These are phyloP conservation scores for Teratosphaeria viscida DNA, from an alignment of 2,329 filamentous ascomycete genomes.

Conservation along the genomic window DNA sequence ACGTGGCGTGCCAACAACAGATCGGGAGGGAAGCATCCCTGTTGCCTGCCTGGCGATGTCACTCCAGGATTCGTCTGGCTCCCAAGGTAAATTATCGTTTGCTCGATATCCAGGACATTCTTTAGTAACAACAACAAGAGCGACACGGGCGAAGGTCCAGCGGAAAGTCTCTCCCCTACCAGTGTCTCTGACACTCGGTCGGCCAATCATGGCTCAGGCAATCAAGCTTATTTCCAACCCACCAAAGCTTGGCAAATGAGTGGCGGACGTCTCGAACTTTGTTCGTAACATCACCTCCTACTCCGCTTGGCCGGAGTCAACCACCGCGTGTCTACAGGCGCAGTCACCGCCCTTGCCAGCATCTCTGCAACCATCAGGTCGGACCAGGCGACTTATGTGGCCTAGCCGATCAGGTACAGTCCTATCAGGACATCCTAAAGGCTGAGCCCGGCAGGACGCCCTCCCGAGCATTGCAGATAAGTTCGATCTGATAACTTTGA, in stretches of 20 bases:
- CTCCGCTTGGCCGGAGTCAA: background rate
- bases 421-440: background rate
- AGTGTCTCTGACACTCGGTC: background rate
- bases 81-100: too few relatives aligned
- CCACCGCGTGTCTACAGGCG: background rate
- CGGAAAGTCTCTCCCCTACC: background rate
- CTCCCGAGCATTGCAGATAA: background rate
- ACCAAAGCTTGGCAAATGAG: background rate
- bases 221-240: background rate
- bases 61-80: background rate
- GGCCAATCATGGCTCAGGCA: background rate
- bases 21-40: background rate
- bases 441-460: too few relatives aligned
- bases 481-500: too few relatives aligned
- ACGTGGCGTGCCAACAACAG: background rate
- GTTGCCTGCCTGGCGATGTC: background rate
- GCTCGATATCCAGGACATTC: too few relatives aligned
- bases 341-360: background rate
- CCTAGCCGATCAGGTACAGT: too few relatives aligned
- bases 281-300: background rate
- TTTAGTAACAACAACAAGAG: too few relatives aligned
- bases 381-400: background rate
- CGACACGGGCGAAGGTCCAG: too few relatives aligned
- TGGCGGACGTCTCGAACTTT: background rate
- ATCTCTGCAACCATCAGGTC: background rate